Conservation (phyloP, 192 early-diverging fungal genomes). For the Backusella tarrabulga region DNA sequence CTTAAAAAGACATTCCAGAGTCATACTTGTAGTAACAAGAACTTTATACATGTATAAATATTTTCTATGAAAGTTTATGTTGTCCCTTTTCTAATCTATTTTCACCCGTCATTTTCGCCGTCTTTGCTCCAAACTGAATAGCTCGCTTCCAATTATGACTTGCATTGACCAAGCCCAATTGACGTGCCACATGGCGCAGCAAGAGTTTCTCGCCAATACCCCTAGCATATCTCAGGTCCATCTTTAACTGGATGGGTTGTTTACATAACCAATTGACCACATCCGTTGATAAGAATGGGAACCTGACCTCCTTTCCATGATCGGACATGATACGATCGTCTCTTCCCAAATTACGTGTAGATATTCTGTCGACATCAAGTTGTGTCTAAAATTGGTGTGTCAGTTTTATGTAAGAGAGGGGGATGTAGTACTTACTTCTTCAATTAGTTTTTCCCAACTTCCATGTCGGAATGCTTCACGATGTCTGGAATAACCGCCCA, state of each 20-base stretch:
- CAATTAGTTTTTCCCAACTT: slow-evolving; percentile 65
- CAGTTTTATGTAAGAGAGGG: not conserved
- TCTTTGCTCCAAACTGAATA: slow-evolving; percentile 95
- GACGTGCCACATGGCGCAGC: slow-evolving; percentile 70
- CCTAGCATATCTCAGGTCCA: slow-evolving; percentile 73
- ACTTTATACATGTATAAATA: no score
- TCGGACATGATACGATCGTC: slow-evolving; percentile 93
- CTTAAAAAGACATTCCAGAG: no score
- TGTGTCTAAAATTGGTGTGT: slow-evolving; percentile 50
- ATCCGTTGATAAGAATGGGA: slow-evolving; percentile 78
- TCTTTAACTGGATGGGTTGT: slow-evolving; percentile 76
- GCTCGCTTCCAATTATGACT: slow-evolving; percentile 84
- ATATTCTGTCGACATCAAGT: slow-evolving; percentile 82
- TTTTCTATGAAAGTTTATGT: slow-evolving; percentile 23
- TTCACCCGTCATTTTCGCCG: slow-evolving; percentile 85
- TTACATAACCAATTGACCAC: slow-evolving; percentile 66
- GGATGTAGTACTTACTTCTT: slow-evolving; percentile 43
- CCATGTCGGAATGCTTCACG: slow-evolving; percentile 63
- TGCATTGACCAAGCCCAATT: slow-evolving; percentile 67
- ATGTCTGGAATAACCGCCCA: slow-evolving; percentile 92
- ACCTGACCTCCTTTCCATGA: slow-evolving; percentile 80
- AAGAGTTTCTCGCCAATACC: slow-evolving; percentile 92
- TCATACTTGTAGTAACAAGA: no score
- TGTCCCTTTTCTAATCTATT: slow-evolving; percentile 35
- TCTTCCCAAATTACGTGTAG: slow-evolving; percentile 81